These are phyloP conservation scores for Schizosaccharomyces japonicus DNA, from an alignment of 805 yeast genomes.

Conservation along the genomic window DNA sequence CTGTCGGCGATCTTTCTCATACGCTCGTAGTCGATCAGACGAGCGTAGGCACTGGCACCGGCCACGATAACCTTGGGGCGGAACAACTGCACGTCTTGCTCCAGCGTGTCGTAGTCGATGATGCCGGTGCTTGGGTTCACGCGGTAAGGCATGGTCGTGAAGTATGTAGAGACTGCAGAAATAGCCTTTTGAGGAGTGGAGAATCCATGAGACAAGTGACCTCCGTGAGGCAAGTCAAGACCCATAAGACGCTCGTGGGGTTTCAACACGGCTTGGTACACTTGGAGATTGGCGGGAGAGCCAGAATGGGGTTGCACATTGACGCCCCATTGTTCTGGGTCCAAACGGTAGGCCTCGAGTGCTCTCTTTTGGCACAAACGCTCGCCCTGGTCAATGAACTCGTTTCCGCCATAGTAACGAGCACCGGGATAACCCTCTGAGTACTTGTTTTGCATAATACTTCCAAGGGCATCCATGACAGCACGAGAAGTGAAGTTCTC, in stretches of 20 bases:
- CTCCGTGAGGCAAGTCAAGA: slow-evolving; percentile 93
- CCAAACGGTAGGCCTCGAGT: slow-evolving; percentile 59
- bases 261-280: slow-evolving; percentile 81
- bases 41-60: slow-evolving; percentile 94
- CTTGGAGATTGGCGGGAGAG: slow-evolving; percentile 93
- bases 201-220: slow-evolving; percentile 95
- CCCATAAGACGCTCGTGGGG: slow-evolving; percentile 97
- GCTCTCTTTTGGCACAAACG: slow-evolving; percentile 84
- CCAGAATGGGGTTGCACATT: slow-evolving; percentile 93
- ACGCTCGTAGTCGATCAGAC: slow-evolving; percentile 87
- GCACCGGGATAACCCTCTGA: slow-evolving; percentile 99
- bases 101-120: slow-evolving; percentile 88
- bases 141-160: slow-evolving; percentile 96
- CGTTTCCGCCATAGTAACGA: slow-evolving; percentile 96
- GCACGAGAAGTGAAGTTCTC: slow-evolving; percentile 93
- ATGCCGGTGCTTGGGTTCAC: slow-evolving; percentile 76
- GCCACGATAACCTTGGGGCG: slow-evolving; percentile 94
- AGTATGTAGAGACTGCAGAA: slow-evolving; percentile 85
- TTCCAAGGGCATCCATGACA: slow-evolving; percentile 87
- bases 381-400: slow-evolving; percentile 87
- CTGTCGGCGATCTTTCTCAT: slow-evolving; percentile 91
- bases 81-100: slow-evolving; percentile 68
- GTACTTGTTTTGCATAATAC: slow-evolving; percentile 95
- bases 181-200: slow-evolving; percentile 85
- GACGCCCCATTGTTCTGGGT: slow-evolving; percentile 82